Conservation (phyloP, 306 rosid genomes). For the Medicago ruthenica region DNA sequence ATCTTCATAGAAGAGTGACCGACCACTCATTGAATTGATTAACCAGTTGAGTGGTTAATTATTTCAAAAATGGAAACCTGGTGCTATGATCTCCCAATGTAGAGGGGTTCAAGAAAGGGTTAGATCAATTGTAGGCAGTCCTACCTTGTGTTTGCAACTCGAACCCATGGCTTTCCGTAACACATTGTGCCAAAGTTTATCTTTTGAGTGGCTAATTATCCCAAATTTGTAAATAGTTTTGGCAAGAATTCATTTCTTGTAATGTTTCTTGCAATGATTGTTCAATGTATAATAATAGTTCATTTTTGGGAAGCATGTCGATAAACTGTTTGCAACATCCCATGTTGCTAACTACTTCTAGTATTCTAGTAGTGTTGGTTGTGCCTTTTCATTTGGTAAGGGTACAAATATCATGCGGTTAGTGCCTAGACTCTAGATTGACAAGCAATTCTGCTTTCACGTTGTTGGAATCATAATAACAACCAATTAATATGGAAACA, state of each 20-base stretch:
- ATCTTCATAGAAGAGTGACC: too few species aligned
- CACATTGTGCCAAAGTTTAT: neutral
- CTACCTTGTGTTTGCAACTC: neutral
- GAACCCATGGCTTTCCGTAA: neutral
- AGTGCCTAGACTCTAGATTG: neutral
- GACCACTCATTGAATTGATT: too few species aligned
- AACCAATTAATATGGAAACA: neutral
- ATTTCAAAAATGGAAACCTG: too few species aligned
- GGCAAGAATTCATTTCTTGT: slow-evolving; percentile 20
- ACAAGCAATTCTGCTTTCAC: slow-evolving; percentile 34
- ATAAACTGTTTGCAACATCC: slow-evolving; percentile 11
- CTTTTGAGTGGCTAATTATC: neutral
- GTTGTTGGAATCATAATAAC: neutral
- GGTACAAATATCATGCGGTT: too few species aligned
- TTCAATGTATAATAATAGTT: neutral
- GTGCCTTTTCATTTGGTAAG: neutral
- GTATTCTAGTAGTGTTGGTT: slow-evolving; percentile 3
- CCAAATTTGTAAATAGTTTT: slow-evolving; percentile 3
- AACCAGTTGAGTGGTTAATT: too few species aligned
- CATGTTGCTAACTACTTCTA: slow-evolving; percentile 16
- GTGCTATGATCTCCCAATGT: too few species aligned
- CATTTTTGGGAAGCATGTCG: neutral
- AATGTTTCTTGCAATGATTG: neutral
- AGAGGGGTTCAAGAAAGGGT: too few species aligned
- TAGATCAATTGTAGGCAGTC: neutral